A percentile compares a stretch with the other conserved stretches of the same genome.
These are phyloP conservation scores for Geotrichum europaeum DNA, from an alignment of 1,139 yeast genomes.

Conservation along the genomic window DNA sequence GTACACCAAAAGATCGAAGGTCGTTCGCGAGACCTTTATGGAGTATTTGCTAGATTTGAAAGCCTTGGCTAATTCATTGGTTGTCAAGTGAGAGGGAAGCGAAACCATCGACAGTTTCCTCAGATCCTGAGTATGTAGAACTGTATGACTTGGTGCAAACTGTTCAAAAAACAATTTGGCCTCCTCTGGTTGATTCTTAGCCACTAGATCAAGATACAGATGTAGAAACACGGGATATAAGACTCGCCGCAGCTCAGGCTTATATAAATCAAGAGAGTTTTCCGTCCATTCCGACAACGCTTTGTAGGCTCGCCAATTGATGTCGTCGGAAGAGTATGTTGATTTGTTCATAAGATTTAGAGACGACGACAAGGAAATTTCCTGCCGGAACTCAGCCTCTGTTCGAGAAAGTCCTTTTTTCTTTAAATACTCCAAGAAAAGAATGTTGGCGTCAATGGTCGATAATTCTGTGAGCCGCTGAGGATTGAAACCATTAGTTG, in stretches of 20 bases:
- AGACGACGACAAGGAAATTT: slow-evolving; percentile 33
- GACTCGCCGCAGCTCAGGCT: slow-evolving; percentile 77
- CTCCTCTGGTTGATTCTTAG: slow-evolving; percentile 51
- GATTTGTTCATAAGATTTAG: background rate
- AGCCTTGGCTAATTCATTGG: slow-evolving; percentile 73
- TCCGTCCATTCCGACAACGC: slow-evolving; percentile 86
- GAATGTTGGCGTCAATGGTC: background rate
- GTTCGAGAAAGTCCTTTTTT: slow-evolving; percentile 93
- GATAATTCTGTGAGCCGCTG: background rate
- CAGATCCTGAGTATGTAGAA: slow-evolving; percentile 75
- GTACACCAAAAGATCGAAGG: slow-evolving; percentile 75
- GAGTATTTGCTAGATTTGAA: slow-evolving; percentile 70
- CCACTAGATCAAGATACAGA: slow-evolving; percentile 71
- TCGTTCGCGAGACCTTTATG: slow-evolving; percentile 72
- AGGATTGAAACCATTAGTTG: background rate
- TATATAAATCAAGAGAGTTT: slow-evolving; percentile 83
- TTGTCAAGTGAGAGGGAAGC: slow-evolving; percentile 72
- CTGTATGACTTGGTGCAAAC: slow-evolving; percentile 64
- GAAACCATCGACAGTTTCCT: slow-evolving; percentile 66
- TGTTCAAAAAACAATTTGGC: slow-evolving; percentile 72
- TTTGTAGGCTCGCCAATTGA: slow-evolving; percentile 55
- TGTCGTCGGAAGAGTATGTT: background rate
- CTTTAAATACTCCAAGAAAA: slow-evolving; percentile 79
- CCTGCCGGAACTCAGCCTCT: slow-evolving; percentile 89
- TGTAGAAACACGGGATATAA: slow-evolving; percentile 89